Conservation (phyloP, 164 flowering plant genomes). For the Tetrastigma voinierianum region DNA sequence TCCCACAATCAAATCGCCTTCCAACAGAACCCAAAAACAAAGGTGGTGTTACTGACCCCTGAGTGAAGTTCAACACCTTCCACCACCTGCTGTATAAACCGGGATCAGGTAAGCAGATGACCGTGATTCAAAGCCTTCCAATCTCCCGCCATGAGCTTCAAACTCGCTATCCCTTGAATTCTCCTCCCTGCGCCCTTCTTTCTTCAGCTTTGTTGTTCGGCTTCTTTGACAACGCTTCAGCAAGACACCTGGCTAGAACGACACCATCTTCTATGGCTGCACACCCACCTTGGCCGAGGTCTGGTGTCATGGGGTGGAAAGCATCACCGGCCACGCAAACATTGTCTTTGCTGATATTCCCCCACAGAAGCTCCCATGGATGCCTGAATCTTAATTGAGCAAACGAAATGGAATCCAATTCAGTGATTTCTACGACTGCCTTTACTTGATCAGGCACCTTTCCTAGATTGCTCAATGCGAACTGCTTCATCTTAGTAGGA, state of each 20-base stretch:
- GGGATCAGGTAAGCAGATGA: too few relatives aligned
- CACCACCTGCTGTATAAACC: too few relatives aligned
- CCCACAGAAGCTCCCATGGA: constrained; percentile 43
- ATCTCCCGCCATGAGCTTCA: too few relatives aligned
- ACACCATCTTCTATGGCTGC: constrained; percentile 34
- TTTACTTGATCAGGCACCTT: constrained; percentile 25
- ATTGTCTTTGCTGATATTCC: constrained; percentile 38
- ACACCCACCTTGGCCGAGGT: constrained; percentile 58
- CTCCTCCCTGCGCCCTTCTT: background rate
- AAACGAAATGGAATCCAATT: constrained; percentile 16
- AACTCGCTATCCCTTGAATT: constrained; percentile 1
- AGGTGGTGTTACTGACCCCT: too few relatives aligned
- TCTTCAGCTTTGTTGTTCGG: background rate
- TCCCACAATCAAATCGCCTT: too few relatives aligned
- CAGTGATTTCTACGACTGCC: constrained; percentile 29
- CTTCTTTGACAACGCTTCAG: background rate
- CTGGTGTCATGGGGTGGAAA: constrained; percentile 64
- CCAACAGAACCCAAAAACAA: too few relatives aligned
- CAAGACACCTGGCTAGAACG: too few relatives aligned
- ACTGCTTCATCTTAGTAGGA: constrained; percentile 38
- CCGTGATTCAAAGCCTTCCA: too few relatives aligned
- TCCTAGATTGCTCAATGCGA: constrained; percentile 38
- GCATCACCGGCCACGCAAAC: constrained; percentile 57
- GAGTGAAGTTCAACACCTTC: too few relatives aligned
- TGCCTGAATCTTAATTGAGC: constrained; percentile 30